Base-by-base conservation (phyloP, 176 grass and related monocot species). In the Alloteropsis semialata region DNA sequence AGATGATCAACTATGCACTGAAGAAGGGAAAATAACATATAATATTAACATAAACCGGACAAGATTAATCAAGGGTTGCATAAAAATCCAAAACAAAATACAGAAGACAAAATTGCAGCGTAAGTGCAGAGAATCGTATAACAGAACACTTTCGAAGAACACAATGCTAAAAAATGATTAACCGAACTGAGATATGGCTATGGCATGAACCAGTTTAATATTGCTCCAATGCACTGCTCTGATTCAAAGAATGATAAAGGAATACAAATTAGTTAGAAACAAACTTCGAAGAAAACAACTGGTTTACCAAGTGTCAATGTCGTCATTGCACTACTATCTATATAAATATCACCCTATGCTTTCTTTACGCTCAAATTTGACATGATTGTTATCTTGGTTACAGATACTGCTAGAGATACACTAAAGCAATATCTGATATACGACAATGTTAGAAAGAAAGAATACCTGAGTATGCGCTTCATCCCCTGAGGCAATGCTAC, bases 401-500 rank as follows among this genome's bases (percentile, higher is more conserved):
- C n/a, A 17, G 22, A 49, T 1, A 71, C 16, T 73, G 17, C 3
- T 48, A 72, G 17, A 71, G 12, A 71, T 29, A 19, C 27, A 28
- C 17, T 51, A 5, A 73, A 50, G 45, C 44, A 33, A 50, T 72
- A 51, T 33, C 45, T 33, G 27, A 5, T 22, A 34, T 33, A n/a
- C n/a, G 10, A 3, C 30, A 49, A 33, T 22, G 44, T 21, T 32
- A 50, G 44, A 72, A 56, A 69, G 59, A 54, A 51, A 74, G 32
- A 38, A 70, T 72, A 94, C 90, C 87, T 95, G 93, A 82, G 90
- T 95, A 65, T 95, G 90, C 0, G 69, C 10, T 77, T 95, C 90
- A 86, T 92, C 70, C 25, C 93, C 92, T 38, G 81, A 76, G 36
- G 82, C 89, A 72, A 94, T 89, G 51, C 79, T 91, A 41, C 89